Base-by-base conservation (phyloP, 1,139 yeast species). In the Meyerozyma athensensis region DNA sequence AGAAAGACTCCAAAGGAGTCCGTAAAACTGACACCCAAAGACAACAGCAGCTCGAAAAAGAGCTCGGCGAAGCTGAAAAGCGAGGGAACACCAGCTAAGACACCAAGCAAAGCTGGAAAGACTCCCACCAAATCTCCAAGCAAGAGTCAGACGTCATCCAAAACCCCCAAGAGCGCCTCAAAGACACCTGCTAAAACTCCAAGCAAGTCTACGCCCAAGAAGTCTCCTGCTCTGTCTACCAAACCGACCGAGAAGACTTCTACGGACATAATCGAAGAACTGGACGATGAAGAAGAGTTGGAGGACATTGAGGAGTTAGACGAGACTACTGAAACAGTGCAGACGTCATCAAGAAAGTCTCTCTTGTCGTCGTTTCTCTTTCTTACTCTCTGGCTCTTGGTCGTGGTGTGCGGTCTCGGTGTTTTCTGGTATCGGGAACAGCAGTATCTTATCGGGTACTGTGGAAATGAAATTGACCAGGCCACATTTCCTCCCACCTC, bases 381-480 rank as follows among this genome's bases (percentile, higher is more conserved):
- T 49, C 34, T 59, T 21, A 16, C 47, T 7, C 36, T 59, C 3
- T 68, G 72, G 73, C 21, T 63, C 2, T 16, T 54, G 2, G 22
- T 65, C 9, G 53, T 63, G 3, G 40, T 52, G 1, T 31, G 44
- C 5, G 64, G 66, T 2, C 41, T 64, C 3, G 66, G 67, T 44
- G 70, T 65, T 0, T 63, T 74, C 36, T 80, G 86, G 86, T 80
- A 77, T 49, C 63, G 84, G 38, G 82, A 80, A 43, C 82, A 81
- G 51, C 67, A 72, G 20, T 51, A 71, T 18, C 58, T 74, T 28
- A 68, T 77, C 37, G 94, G 94, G 0, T 83, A 74, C 53, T 83
- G 94, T 64, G 87, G 85, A 0, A 63, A 70, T 26, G 84, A 80
- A 49, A 61, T 75, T 10, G 48, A 67, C 38, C 55, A 51, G 33